These are phyloP conservation scores for Artemisia annua DNA, from an alignment of 129 eudicot species.

Conservation along the genomic window DNA sequence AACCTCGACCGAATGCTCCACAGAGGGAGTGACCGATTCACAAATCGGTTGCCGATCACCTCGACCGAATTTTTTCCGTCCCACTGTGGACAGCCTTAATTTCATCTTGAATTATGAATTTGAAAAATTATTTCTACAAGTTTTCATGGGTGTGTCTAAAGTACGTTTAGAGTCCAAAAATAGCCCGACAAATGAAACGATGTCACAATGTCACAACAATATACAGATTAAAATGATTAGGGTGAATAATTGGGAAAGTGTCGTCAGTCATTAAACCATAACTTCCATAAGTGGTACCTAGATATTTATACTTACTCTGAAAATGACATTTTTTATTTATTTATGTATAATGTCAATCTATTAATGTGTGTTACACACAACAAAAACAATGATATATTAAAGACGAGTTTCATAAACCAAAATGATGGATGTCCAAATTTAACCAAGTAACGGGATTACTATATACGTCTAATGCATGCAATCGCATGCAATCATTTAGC, in stretches of 20 bases:
- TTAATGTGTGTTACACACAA: not conserved
- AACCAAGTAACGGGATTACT: not conserved
- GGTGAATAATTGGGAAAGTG: not conserved
- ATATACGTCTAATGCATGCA: not conserved
- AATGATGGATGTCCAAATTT: not conserved
- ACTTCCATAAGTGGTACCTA: not conserved
- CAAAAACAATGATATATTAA: not conserved
- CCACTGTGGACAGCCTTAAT: too few relatives aligned
- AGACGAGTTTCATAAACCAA: not conserved
- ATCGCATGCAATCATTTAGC: not conserved
- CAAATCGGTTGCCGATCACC: too few relatives aligned
- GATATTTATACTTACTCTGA: not conserved
- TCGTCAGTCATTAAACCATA: not conserved
- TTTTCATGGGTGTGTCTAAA: too few relatives aligned
- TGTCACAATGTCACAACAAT: conserved; percentile 1
- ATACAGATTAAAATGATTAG: not conserved
- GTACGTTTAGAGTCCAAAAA: not conserved
- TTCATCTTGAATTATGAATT: too few relatives aligned
- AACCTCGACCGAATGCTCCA: too few relatives aligned
- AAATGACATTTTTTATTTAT: not conserved
- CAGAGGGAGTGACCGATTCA: too few relatives aligned
- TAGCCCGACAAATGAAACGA: not conserved
- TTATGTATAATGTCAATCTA: not conserved
- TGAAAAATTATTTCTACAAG: too few relatives aligned
- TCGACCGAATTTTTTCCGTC: too few relatives aligned